phyloP scores from a whole-genome alignment of 2,329 filamentous ascomycete genomes.

The Sarocladiaceae sp. region DNA sequence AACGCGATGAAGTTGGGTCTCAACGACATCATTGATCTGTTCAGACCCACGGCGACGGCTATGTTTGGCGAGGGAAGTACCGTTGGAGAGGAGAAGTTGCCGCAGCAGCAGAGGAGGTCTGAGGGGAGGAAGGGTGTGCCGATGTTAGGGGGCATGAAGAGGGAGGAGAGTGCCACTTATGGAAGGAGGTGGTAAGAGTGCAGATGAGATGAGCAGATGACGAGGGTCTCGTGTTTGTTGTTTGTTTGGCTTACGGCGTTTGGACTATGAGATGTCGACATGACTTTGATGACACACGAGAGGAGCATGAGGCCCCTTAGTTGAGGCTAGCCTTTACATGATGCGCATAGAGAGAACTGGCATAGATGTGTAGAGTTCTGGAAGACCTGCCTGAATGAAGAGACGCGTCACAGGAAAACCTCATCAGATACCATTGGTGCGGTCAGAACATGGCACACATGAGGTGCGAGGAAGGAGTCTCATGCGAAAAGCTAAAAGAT shows the following conservation, averaged over 20 bases:
- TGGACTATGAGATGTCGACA: background rate
- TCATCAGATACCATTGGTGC: too few species aligned
- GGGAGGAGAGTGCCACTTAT: constrained; percentile 35
- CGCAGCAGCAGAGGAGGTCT: background rate
- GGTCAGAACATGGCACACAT: too few species aligned
- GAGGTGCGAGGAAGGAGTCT: too few species aligned
- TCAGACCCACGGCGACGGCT: constrained; percentile 52
- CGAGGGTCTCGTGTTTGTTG: background rate
- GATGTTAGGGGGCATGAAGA: constrained; percentile 12
- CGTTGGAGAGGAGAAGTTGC: background rate
- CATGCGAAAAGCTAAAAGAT: too few species aligned
- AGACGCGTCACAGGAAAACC: too few species aligned
- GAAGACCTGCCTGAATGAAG: too few species aligned
- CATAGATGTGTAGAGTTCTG: too few species aligned
- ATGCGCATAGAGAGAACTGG: too few species aligned
- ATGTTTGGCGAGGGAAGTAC: constrained; percentile 2
- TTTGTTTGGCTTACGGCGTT: background rate
- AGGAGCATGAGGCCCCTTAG: constrained; percentile 4
- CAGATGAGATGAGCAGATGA: background rate
- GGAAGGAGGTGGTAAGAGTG: constrained; percentile 35
- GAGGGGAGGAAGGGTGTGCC: background rate
- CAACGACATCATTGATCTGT: constrained; percentile 89
- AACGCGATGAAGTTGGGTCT: constrained; percentile 78
- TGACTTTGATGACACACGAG: background rate
- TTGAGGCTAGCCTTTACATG: too few species aligned